phyloP scores from a whole-genome alignment of 306 rosid species.

The Quillaja saponaria region DNA sequence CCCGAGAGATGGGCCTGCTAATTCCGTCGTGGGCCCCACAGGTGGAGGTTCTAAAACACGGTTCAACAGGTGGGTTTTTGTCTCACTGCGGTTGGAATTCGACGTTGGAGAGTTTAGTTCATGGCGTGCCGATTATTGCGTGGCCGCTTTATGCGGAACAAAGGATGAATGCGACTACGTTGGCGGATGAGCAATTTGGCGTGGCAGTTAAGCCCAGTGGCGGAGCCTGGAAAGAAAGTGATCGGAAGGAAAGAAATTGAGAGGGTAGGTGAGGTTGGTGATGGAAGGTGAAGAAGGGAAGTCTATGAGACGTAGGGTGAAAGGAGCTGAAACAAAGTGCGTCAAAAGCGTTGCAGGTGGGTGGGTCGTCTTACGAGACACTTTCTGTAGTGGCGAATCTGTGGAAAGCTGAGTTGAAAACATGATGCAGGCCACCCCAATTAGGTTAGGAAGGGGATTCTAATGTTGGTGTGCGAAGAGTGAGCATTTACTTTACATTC shows the following conservation, averaged over 20 bases:
- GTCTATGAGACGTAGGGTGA: constrained; percentile 3
- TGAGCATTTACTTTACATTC: too few relatives aligned
- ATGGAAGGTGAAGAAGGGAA: constrained; percentile 33
- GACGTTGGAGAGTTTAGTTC: constrained; percentile 39
- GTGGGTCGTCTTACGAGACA: constrained; percentile 16
- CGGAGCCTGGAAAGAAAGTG: constrained; percentile 20
- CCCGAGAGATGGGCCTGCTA: constrained; percentile 21
- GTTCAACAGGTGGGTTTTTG: constrained; percentile 38
- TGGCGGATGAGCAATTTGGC: constrained; percentile 32
- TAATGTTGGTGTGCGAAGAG: too few relatives aligned
- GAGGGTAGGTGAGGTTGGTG: constrained; percentile 26
- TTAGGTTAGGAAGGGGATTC: too few relatives aligned
- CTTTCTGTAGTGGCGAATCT: not conserved
- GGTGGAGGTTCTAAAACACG: constrained; percentile 22
- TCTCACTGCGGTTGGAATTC: constrained; percentile 70
- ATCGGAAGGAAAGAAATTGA: constrained; percentile 31
- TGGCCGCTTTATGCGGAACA: constrained; percentile 64
- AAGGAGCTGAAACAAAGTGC: constrained; percentile 27
- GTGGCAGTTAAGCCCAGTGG: constrained; percentile 28
- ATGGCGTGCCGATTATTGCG: constrained; percentile 49
- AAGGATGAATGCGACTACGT: constrained; percentile 42
- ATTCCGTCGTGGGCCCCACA: constrained; percentile 37
- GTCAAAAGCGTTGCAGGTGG: not conserved
- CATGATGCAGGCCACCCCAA: too few relatives aligned
- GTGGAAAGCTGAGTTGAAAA: too few relatives aligned